A percentile compares a stretch with the other conserved stretches of the same genome.
Evolutionary conservation across 2,329 filamentous ascomycete genomes (phyloP).

Genomic region (Monilinia vaccinii-corymbosi): DNA sequence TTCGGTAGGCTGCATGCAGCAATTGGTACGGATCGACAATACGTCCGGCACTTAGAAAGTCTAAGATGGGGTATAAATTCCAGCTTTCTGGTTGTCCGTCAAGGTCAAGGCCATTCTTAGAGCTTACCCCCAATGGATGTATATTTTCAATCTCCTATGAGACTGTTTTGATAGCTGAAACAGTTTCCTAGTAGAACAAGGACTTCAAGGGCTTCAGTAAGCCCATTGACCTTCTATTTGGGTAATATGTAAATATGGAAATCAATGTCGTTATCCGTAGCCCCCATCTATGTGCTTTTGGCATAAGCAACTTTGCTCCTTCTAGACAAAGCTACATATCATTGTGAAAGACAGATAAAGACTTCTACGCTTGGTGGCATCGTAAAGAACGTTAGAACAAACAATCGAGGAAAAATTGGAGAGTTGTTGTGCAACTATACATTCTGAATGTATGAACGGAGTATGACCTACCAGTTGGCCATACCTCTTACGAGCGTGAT

Average conservation of each 20-base stretch:
- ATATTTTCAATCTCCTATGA: conserved; percentile 16
- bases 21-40: background rate
- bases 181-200: conserved; percentile 17
- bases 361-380: conserved; percentile 14
- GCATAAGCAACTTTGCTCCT: conserved; percentile 17
- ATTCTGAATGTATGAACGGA: conserved; percentile 19
- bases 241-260: background rate
- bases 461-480: conserved; percentile 8
- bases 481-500: background rate
- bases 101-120: background rate
- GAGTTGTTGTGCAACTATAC: conserved; percentile 12
- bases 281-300: conserved; percentile 13
- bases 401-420: conserved; percentile 20
- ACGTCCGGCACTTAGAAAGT: background rate
- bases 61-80: background rate
- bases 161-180: conserved; percentile 23
- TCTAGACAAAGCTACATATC: conserved; percentile 16
- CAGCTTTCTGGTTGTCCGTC: conserved; percentile 1
- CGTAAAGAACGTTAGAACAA: conserved; percentile 17
- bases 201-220: conserved; percentile 11
- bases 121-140: conserved; percentile 14
- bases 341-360: conserved; percentile 20
- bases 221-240: conserved; percentile 1
- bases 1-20: background rate
- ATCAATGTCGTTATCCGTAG: conserved; percentile 15